Base-by-base conservation (phyloP, 345 rosid genomes). In the Ailanthus altissimus region DNA sequence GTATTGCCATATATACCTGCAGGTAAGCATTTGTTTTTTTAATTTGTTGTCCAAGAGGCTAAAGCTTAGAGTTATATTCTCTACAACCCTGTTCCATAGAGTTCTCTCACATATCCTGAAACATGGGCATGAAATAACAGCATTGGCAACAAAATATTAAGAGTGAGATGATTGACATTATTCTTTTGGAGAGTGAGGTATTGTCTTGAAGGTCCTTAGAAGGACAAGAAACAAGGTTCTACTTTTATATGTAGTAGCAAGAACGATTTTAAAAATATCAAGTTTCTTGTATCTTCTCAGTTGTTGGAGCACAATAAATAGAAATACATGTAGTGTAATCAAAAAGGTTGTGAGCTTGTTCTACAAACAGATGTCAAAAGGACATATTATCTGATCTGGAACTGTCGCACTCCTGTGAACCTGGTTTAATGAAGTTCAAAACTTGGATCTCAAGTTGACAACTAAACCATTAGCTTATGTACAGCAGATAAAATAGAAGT, bases 1-100 rank as follows among this genome's bases (percentile, higher is more conserved):
- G 75, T 63, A 75, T 83, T 23, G 66, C 69, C 43, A 58, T 85
- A 20, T 79, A 77, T 67, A 49, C 81, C 1, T 88, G 91, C 88
- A 78, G 89, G 89, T 86, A 81, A 78, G 61, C 8, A 38, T 47
- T 2, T 45, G 6, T 14, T 40, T 63, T 64, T 36, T 15, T 67
- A 28, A 74, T 74, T n/a, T 47, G 5, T 25, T 56, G 38, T 77
- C 14, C 18, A 53, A 9, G 47, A 26, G 16, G 21, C 9, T 9
- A 9, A 38, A 11, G 26, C 38, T 2, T 9, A 47, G 9, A 60
- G 5, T 72, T 58, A 23, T 43, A 62, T 25, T 72, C 13, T 58
- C 15, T 21, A 7, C 15, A 59, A 38, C 50, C 53, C n/a, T 59
- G 38, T 21, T 67, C 18, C 7, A 16, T 25, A 1, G 53, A 46